phyloP scores from a whole-genome alignment of 768 basidiomycete genomes.

The Pleurotus sapidus region DNA sequence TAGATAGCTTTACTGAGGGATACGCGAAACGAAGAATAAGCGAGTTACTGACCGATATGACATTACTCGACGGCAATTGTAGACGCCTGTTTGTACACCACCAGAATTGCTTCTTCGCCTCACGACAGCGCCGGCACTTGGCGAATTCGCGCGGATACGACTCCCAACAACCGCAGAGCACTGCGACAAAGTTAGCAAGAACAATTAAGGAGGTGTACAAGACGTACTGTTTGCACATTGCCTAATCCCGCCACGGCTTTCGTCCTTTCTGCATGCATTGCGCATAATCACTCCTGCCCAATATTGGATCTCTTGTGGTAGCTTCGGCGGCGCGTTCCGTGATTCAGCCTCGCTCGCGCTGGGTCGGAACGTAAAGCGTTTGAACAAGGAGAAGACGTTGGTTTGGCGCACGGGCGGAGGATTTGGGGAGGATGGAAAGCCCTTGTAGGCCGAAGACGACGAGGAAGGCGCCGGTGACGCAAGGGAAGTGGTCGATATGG shows the following conservation, averaged over 20 bases:
- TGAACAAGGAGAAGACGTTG: conserved; percentile 95
- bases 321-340: conserved; percentile 62
- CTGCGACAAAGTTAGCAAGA: conserved; percentile 29
- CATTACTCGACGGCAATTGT: too few species aligned
- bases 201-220: not conserved
- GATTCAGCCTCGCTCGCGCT: conserved; percentile 76
- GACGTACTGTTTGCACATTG: conserved; percentile 95
- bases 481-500: not conserved
- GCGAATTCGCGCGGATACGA: conserved; percentile 91
- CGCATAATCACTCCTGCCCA: conserved; percentile 99
- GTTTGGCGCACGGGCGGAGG: conserved; percentile 50
- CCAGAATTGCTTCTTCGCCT: conserved; percentile 59
- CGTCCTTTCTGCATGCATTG: conserved; percentile 98
- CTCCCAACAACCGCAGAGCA: conserved; percentile 97
- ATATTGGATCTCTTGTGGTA: conserved; percentile 92
- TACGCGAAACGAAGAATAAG: too few species aligned
- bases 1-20: too few species aligned
- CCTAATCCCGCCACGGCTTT: conserved; percentile 85
- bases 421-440: conserved; percentile 17
- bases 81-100: too few species aligned
- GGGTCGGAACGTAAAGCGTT: conserved; percentile 94
- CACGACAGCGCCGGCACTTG: conserved; percentile 92
- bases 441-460: conserved; percentile 4
- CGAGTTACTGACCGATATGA: too few species aligned
- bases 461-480: conserved; percentile 6